These are phyloP conservation scores for Neonectria hederae DNA, from an alignment of 2,329 filamentous ascomycete species.

Conservation along the genomic window DNA sequence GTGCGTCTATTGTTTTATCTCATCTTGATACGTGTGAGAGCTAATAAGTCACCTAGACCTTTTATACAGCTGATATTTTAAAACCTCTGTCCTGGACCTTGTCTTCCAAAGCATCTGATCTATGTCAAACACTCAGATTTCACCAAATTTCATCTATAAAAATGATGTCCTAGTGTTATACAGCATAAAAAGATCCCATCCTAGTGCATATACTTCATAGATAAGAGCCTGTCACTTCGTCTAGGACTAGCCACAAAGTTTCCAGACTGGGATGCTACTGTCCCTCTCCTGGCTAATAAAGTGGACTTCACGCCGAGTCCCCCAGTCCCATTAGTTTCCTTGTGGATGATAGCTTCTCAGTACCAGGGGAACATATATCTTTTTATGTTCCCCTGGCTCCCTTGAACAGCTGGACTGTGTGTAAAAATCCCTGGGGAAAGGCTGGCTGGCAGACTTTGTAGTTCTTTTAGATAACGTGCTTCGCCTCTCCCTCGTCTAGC, in stretches of 20 bases:
- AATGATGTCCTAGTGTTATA: slow-evolving; percentile 21
- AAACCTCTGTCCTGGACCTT: slow-evolving; percentile 46
- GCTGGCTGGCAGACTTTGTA: too few species aligned
- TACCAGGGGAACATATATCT: slow-evolving; percentile 65
- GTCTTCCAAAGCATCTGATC: slow-evolving; percentile 44
- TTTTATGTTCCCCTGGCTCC: slow-evolving; percentile 40
- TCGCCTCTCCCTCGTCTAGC: slow-evolving; percentile 54
- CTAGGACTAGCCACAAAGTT: slow-evolving; percentile 63
- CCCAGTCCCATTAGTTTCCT: slow-evolving; percentile 49
- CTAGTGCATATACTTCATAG: slow-evolving; percentile 66
- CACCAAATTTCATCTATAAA: slow-evolving; percentile 42
- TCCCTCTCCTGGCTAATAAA: slow-evolving; percentile 48
- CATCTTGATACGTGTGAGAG: rapidly evolving
- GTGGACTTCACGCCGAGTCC: slow-evolving; percentile 40
- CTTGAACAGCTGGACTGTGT: too few species aligned
- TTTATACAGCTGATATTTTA: slow-evolving; percentile 46
- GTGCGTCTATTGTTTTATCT: slow-evolving; percentile 12
- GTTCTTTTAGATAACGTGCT: slow-evolving; percentile 52
- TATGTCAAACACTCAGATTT: slow-evolving; percentile 46
- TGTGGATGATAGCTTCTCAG: slow-evolving; percentile 61
- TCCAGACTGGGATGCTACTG: slow-evolving; percentile 65
- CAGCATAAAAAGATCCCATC: slow-evolving; percentile 54
- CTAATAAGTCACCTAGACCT: slow-evolving; percentile 36
- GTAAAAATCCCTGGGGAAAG: too few species aligned
- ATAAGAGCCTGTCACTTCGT: slow-evolving; percentile 64